A percentile compares a stretch with the other conserved stretches of the same genome.
Evolutionary conservation across 108 stramenopile species (phyloP).

Genomic region (Fistulifera solaris): DNA sequence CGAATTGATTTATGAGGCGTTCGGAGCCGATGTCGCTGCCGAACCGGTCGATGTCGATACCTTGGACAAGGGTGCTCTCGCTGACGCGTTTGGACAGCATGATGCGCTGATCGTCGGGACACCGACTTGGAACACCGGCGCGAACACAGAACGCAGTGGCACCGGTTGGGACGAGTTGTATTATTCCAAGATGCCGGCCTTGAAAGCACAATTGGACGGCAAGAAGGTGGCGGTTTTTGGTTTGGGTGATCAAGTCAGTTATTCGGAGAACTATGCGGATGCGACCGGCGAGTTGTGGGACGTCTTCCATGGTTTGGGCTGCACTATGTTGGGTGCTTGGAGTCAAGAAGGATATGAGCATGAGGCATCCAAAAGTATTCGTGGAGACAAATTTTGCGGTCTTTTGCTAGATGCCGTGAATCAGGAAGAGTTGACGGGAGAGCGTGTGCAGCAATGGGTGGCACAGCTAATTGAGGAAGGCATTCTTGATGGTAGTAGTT

Average conservation of each 20-base stretch:
- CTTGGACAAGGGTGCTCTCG: slow-evolving; percentile 39
- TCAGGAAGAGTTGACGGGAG: slow-evolving; percentile 72
- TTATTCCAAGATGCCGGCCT: slow-evolving; percentile 49
- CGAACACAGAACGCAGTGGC: slow-evolving; percentile 73
- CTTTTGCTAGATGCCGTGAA: slow-evolving; percentile 74
- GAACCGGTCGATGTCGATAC: slow-evolving; percentile 73
- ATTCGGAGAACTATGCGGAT: slow-evolving; percentile 83
- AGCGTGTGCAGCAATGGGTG: slow-evolving; percentile 70
- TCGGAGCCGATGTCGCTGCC: slow-evolving; percentile 50
- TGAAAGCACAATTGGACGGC: slow-evolving; percentile 35
- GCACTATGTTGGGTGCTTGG: slow-evolving; percentile 67
- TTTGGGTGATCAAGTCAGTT: slow-evolving; percentile 66
- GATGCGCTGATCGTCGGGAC: slow-evolving; percentile 62
- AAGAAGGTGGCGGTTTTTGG: slow-evolving; percentile 88
- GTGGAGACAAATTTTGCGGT: slow-evolving; percentile 80
- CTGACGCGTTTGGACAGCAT: slow-evolving; percentile 50
- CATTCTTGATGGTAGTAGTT: slow-evolving; percentile 35
- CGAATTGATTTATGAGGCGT: slow-evolving; percentile 43
- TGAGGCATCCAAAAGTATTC: slow-evolving; percentile 67
- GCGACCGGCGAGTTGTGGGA: slow-evolving; percentile 82
- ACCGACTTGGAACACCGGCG: slow-evolving; percentile 71
- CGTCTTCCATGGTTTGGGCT: slow-evolving; percentile 73
- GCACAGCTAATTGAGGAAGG: slow-evolving; percentile 63
- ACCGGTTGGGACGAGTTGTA: slow-evolving; percentile 90
- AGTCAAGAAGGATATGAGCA: slow-evolving; percentile 75